Conservation (phyloP, 495 filamentous ascomycete species). For the Hypoxylon lienhwacheense region DNA sequence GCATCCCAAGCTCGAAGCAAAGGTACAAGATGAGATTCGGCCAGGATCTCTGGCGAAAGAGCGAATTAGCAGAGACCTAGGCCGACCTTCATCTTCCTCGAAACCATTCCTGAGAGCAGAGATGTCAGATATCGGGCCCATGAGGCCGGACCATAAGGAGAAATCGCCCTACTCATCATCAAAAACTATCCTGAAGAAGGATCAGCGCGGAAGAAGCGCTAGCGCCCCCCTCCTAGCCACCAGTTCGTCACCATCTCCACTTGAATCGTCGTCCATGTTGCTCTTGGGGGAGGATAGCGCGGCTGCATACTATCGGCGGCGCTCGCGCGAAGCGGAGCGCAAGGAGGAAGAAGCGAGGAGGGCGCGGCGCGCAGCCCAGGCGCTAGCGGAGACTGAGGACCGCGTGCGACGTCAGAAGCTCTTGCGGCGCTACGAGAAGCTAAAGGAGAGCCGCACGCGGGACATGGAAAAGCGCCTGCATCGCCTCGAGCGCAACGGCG, state of each 20-base stretch:
- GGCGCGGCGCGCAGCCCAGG: conserved; percentile 16
- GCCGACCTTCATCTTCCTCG: background rate
- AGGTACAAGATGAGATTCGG: background rate
- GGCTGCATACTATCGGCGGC: conserved; percentile 25
- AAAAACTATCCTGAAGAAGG: conserved; percentile 2
- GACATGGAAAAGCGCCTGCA: conserved; percentile 43
- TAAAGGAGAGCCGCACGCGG: conserved; percentile 35
- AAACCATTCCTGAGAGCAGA: conserved; percentile 6
- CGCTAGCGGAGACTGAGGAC: conserved; percentile 20
- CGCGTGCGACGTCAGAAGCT: conserved; percentile 31
- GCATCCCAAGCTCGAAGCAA: conserved; percentile 6
- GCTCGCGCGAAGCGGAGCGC: conserved; percentile 17
- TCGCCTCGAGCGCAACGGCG: conserved; percentile 38
- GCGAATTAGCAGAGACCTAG: conserved; percentile 3
- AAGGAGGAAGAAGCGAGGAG: conserved; percentile 20
- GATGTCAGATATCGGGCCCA: conserved; percentile 17
- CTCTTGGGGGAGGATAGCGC: conserved; percentile 18
- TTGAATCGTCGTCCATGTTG: conserved; percentile 9
- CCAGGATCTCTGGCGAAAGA: conserved; percentile 18
- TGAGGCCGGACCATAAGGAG: background rate
- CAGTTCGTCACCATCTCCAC: conserved; percentile 9
- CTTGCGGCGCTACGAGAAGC: conserved; percentile 37
- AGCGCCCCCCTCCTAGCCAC: conserved; percentile 13
- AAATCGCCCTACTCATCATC: conserved; percentile 9
- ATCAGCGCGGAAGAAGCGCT: conserved; percentile 8